These are phyloP conservation scores for Calonectria hawksworthii DNA, from an alignment of 2,329 filamentous ascomycete species.

Conservation along the genomic window DNA sequence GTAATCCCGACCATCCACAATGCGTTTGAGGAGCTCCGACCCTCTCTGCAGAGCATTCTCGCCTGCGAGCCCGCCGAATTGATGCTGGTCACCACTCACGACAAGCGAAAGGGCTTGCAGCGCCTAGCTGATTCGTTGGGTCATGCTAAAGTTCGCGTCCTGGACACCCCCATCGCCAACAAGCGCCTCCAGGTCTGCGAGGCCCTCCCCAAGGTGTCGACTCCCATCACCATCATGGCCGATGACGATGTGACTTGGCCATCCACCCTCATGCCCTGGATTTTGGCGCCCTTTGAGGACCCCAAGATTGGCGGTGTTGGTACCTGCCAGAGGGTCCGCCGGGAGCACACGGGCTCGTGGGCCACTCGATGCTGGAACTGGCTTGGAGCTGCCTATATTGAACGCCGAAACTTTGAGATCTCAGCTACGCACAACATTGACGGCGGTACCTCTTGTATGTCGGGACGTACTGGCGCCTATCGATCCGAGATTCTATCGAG, in stretches of 20 bases:
- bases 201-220: constrained; percentile 87
- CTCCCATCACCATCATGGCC: constrained; percentile 89
- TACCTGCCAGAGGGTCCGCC: constrained; percentile 88
- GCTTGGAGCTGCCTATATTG: constrained; percentile 91
- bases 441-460: constrained; percentile 96
- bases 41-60: constrained; percentile 84
- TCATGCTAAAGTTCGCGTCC: constrained; percentile 76
- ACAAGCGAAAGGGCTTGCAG: constrained; percentile 79
- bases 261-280: constrained; percentile 86
- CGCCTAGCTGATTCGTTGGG: constrained; percentile 74
- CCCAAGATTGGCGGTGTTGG: constrained; percentile 88
- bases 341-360: constrained; percentile 72
- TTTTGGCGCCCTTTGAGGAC: constrained; percentile 93
- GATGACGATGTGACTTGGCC: constrained; percentile 98
- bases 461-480: constrained; percentile 93
- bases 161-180: constrained; percentile 88
- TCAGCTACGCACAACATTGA: constrained; percentile 96
- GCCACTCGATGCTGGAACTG: constrained; percentile 84
- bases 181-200: constrained; percentile 95
- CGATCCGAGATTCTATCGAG: constrained; percentile 89
- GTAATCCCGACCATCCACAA: constrained; percentile 95
- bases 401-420: constrained; percentile 96
- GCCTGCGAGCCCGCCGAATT: constrained; percentile 78
- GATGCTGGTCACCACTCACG: constrained; percentile 88
- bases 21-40: constrained; percentile 84